These are phyloP conservation scores for Leccinum huronense DNA, from an alignment of 1,284 basidiomycete species.

Conservation along the genomic window DNA sequence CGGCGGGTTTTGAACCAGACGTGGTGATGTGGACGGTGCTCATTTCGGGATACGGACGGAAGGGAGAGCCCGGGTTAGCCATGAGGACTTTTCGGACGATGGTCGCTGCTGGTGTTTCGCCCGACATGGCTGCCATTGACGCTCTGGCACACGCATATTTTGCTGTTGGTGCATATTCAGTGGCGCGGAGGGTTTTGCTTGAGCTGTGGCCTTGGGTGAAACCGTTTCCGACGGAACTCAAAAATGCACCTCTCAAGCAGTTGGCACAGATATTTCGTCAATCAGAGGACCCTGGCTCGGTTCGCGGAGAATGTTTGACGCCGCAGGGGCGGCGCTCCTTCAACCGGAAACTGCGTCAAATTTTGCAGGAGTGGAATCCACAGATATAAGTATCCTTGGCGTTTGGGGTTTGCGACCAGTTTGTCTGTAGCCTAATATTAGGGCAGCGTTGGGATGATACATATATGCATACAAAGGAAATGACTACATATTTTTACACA, in stretches of 20 bases:
- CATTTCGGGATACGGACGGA: conserved; percentile 61
- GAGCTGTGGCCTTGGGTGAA: conserved; percentile 64
- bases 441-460: conserved; percentile 10
- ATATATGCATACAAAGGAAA: neutral
- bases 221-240: conserved; percentile 53
- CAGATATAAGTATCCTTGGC: conserved; percentile 9
- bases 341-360: conserved; percentile 29
- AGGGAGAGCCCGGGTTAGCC: conserved; percentile 53
- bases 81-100: conserved; percentile 58
- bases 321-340: conserved; percentile 34
- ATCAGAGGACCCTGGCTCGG: conserved; percentile 14
- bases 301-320: conserved; percentile 21
- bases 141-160: conserved; percentile 68
- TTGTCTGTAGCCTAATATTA: neutral
- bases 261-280: conserved; percentile 45
- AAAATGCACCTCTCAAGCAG: conserved; percentile 41
- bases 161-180: conserved; percentile 47
- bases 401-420: neutral
- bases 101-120: conserved; percentile 57
- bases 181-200: conserved; percentile 54
- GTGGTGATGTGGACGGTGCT: conserved; percentile 72
- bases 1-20: conserved; percentile 52
- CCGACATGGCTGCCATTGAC: conserved; percentile 66
- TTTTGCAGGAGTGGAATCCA: conserved; percentile 26
- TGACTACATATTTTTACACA: neutral